These are phyloP conservation scores for Saccharomycopsis sp. DNA, from an alignment of 805 yeast genomes.

Conservation along the genomic window DNA sequence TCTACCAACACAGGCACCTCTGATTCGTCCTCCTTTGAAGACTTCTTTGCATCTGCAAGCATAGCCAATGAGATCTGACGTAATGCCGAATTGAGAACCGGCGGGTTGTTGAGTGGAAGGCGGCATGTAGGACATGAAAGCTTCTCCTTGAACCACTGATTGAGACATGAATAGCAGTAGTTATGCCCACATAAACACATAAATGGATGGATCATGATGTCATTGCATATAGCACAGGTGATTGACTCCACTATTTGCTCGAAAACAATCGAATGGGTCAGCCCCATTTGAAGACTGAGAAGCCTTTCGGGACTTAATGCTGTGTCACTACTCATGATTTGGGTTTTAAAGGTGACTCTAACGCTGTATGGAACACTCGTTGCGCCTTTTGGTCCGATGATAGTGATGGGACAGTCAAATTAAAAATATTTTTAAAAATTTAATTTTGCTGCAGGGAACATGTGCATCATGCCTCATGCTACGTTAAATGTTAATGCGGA, in stretches of 20 bases:
- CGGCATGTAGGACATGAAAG: background rate
- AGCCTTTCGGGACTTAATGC: background rate
- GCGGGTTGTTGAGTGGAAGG: background rate
- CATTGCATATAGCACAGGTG: background rate
- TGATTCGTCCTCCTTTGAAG: background rate
- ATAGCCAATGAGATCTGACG: background rate
- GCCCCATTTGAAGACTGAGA: background rate
- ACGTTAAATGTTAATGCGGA: too few relatives aligned
- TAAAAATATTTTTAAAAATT: too few relatives aligned
- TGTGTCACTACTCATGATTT: background rate
- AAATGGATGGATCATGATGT: background rate
- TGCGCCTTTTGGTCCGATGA: too few relatives aligned
- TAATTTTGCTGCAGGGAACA: too few relatives aligned
- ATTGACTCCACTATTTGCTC: background rate
- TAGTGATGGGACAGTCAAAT: too few relatives aligned
- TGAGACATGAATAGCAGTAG: slow-evolving; percentile 1
- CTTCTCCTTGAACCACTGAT: background rate
- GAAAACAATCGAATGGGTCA: background rate
- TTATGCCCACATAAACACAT: background rate
- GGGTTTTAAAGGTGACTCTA: background rate
- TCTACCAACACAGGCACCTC: background rate
- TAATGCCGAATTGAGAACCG: background rate
- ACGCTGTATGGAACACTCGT: too few relatives aligned
- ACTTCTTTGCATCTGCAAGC: background rate
- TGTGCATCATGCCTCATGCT: too few relatives aligned